Base-by-base conservation (phyloP, 108 stramenopile genomes). In the Cyclotella distinguenda region DNA sequence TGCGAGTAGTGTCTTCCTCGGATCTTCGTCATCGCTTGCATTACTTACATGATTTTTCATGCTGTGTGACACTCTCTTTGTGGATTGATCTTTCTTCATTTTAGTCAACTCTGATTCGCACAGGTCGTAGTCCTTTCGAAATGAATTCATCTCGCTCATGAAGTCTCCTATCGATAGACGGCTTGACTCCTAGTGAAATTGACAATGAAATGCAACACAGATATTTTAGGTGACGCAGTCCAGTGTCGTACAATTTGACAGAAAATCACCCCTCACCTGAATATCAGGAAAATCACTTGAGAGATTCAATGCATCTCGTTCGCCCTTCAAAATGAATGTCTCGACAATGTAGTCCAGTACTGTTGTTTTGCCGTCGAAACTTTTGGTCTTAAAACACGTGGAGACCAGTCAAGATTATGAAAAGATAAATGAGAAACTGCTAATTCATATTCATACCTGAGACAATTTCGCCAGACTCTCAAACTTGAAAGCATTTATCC, bases 331-430 rank as follows among this genome's bases (percentile, higher is more conserved):
- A 22, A 81, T 77, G 64, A 88, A 94, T 32, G 89, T 83, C 56
- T 79, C 81, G 9, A 96, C 88, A 39, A 97, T 82, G 64, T 93
- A 95, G 78, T 97, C 95, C 31, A 98, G 73, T n/a, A 97, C 88
- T 11, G 92, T 91, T 0, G 94, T 97, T 63, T 94, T 96, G 42
- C 89, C 85, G 72, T 98, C 98, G 22, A 80, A 64, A 16, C 94
- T 93, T 68, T 98, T 98, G 33, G 96, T 97, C 63, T n/a, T n/a
- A n/a, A n/a, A n/a, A n/a, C n/a, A n/a, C n/a, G n/a, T n/a, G n/a
- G n/a, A n/a, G n/a, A n/a, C n/a, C n/a, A n/a, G n/a, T n/a, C n/a
- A n/a, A n/a, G n/a, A n/a, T n/a, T n/a, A n/a, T n/a, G n/a, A n/a
- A n/a, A n/a, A n/a, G n/a, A n/a, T n/a, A n/a, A n/a, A n/a, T n/a